A percentile compares a stretch with the other conserved stretches of the same genome.
Conservation (phyloP, 495 filamentous ascomycete species). For the Stereocaulon alpinum region DNA sequence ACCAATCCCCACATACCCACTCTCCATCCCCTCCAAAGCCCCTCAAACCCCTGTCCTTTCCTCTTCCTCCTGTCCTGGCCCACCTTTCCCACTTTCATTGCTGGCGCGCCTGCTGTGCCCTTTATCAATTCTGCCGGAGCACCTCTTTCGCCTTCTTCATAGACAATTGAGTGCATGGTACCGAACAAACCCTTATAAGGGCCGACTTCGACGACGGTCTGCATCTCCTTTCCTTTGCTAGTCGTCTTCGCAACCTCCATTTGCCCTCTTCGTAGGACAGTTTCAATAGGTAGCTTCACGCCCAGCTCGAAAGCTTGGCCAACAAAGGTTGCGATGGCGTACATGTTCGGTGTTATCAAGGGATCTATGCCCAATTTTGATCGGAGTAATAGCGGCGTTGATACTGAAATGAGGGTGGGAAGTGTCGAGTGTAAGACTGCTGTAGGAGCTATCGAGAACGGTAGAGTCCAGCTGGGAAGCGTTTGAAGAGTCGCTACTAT, state of each 20-base stretch:
- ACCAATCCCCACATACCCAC: constrained; percentile 92
- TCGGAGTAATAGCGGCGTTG: constrained; percentile 72
- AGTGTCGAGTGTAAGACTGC: constrained; percentile 81
- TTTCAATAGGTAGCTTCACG: constrained; percentile 80
- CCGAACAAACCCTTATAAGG: constrained; percentile 72
- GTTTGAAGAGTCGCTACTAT: constrained; percentile 62
- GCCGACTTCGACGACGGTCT: constrained; percentile 64
- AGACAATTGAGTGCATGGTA: constrained; percentile 77
- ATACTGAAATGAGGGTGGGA: constrained; percentile 66
- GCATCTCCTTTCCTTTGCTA: constrained; percentile 38
- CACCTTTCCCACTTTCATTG: constrained; percentile 23
- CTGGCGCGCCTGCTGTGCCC: constrained; percentile 12
- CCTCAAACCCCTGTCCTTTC: constrained; percentile 70
- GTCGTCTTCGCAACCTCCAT: constrained; percentile 41
- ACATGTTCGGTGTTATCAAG: constrained; percentile 65
- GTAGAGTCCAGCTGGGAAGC: constrained; percentile 68
- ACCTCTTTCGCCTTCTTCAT: constrained; percentile 61
- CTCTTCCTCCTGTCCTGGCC: constrained; percentile 36
- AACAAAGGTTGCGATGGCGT: constrained; percentile 67
- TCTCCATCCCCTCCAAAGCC: constrained; percentile 88
- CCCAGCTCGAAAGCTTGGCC: constrained; percentile 69
- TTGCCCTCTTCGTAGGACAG: constrained; percentile 80
- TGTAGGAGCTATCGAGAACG: constrained; percentile 57
- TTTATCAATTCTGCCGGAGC: constrained; percentile 10
- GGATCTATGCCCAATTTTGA: constrained; percentile 71